Evolutionary conservation across 1,284 basidiomycete species (phyloP), one percentile per base, ranked within the genome.

Genomic region (Ceratorhiza oryzae-sativae): DNA sequence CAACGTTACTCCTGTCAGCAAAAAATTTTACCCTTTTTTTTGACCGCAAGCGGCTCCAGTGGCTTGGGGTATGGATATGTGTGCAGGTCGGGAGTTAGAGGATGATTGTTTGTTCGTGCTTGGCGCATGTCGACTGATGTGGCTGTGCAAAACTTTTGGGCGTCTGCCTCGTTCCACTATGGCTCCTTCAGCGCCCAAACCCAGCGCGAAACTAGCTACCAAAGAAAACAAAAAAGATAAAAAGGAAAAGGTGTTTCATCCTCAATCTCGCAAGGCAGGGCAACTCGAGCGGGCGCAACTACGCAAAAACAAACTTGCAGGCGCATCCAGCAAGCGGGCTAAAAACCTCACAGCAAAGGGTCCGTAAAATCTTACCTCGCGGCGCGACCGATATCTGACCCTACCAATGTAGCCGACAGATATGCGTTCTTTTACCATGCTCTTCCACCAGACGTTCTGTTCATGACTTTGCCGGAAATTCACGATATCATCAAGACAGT

Each of bases 351-450:
- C 84, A 61, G 80, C 81, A 0, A 82, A 87, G 78, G 86, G 91
- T 90, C n/a, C n/a, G n/a, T n/a, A n/a, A n/a, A n/a, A 62, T 23
- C 51, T 72, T 20, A 25, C 9, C 41, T 20, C 46, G 5, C 90
- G n/a, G n/a, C n/a, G n/a, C n/a, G n/a, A n/a, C n/a, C n/a, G n/a
- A n/a, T n/a, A n/a, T n/a, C n/a, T n/a, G n/a, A n/a, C n/a, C n/a
- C n/a, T n/a, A n/a, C n/a, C n/a, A 53, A 34, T 13, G 55, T 74
- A 84, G 93, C 87, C 74, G 88, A 92, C 77, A 83, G 92, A 55
- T 93, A 89, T 76, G 83, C 86, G 10, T 95, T 95, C 81, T 95
- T 95, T 81, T 90, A 87, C 77, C 85, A 91, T 76, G 86, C 90
- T 1, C 78, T 95, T 5, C 90, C 92, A 0, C 83, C 86, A 46